Percentiles rank a stretch among this genome's conserved stretches.
These are phyloP conservation scores for Schwanniomyces polymorphus DNA, from an alignment of 805 yeast genomes.

Conservation along the genomic window DNA sequence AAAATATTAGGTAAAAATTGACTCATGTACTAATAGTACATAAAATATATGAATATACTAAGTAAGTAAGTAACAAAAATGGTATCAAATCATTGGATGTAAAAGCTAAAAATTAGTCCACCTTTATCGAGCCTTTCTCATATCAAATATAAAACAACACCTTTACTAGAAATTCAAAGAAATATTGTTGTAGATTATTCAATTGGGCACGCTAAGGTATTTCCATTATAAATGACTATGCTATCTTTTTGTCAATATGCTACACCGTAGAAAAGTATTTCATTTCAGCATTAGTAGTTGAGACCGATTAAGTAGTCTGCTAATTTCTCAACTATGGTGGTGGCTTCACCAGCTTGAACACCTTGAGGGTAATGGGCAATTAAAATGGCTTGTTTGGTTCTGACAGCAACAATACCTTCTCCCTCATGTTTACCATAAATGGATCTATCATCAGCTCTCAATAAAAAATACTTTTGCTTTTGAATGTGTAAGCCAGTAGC, in stretches of 20 bases:
- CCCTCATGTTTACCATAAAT: slow-evolving; percentile 90
- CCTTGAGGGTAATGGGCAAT: slow-evolving; percentile 94
- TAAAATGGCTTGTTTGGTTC: slow-evolving; percentile 90
- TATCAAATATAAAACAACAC: background rate
- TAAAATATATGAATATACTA: background rate
- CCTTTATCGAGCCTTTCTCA: background rate
- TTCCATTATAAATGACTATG: background rate
- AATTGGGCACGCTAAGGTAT: background rate
- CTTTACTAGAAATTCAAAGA: background rate
- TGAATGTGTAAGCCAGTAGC: slow-evolving; percentile 83
- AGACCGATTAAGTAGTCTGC: slow-evolving; percentile 92
- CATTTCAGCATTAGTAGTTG: slow-evolving; percentile 53
- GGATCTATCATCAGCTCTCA: slow-evolving; percentile 89
- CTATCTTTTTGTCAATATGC: background rate
- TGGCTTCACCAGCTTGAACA: slow-evolving; percentile 92
- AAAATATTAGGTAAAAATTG: background rate
- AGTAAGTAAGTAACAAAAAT: background rate
- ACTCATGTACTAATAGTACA: background rate
- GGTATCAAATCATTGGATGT: background rate
- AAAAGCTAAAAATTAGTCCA: background rate
- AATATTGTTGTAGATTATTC: background rate
- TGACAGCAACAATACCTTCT: slow-evolving; percentile 85
- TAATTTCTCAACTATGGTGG: slow-evolving; percentile 90
- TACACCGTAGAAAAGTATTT: too few relatives aligned
- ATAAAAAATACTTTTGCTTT: slow-evolving; percentile 82